These are phyloP conservation scores for Chenopodium album DNA, from an alignment of 148 eudicot genomes.

Conservation along the genomic window DNA sequence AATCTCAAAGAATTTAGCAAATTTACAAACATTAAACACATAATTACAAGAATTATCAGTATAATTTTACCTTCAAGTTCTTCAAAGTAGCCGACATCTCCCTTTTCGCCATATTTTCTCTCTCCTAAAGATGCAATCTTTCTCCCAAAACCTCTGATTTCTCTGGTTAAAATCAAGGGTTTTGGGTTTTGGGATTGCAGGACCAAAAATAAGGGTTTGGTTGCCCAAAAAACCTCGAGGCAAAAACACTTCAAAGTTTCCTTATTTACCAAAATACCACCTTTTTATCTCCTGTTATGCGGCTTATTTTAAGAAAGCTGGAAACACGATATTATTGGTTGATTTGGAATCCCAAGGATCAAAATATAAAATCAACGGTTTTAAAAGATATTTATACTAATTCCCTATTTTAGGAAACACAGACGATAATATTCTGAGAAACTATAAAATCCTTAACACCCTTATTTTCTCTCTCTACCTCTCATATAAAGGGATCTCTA, in stretches of 20 bases:
- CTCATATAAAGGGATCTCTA: conserved; percentile 11
- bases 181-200: neutral
- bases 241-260: neutral
- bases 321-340: neutral
- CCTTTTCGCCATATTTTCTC: conserved; percentile 57
- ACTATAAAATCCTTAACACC: conserved; percentile 20
- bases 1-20: conserved; percentile 7
- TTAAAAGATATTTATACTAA: neutral
- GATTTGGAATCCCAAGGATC: neutral
- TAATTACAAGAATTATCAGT: neutral
- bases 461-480: neutral
- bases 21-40: conserved; percentile 12
- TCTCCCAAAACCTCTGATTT: conserved; percentile 11
- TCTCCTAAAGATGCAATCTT: conserved; percentile 16
- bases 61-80: conserved; percentile 68
- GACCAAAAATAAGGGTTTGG: conserved; percentile 11
- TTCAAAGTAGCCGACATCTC: conserved; percentile 70
- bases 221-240: neutral
- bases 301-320: neutral
- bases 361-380: neutral
- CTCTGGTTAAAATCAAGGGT: neutral
- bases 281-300: conserved; percentile 3
- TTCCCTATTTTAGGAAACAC: neutral
- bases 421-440: conserved; percentile 1
- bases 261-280: conserved; percentile 15